phyloP scores from a whole-genome alignment of 2,329 filamentous ascomycete genomes.

The Phaeosphaeriaceae sp. region DNA sequence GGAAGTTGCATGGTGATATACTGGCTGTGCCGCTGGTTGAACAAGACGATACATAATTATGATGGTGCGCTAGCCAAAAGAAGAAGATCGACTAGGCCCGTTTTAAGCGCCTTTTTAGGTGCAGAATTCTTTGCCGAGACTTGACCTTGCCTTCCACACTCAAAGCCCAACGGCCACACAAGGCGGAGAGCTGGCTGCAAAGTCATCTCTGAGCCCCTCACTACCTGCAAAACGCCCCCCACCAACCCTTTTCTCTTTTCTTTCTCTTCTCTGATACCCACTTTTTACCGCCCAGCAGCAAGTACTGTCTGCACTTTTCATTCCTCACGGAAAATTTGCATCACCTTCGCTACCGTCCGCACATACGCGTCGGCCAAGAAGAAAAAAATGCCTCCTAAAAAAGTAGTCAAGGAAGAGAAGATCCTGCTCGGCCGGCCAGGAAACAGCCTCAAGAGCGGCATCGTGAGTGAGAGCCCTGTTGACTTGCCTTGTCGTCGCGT shows the following conservation, averaged over 20 bases:
- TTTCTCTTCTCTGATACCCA: conserved; percentile 59
- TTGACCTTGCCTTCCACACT: conserved; percentile 4
- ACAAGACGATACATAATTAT: too few species aligned
- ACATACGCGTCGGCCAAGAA: conserved; percentile 64
- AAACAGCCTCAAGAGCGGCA: conserved; percentile 99
- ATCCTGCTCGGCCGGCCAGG: conserved; percentile 92
- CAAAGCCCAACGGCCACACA: conserved; percentile 23
- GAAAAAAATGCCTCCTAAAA: conserved; percentile 95
- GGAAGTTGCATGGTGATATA: too few species aligned
- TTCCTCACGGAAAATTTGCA: conserved; percentile 42
- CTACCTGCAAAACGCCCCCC: conserved; percentile 40
- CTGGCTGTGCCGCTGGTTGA: too few species aligned
- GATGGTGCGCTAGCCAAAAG: conserved; percentile 1
- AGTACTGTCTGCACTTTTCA: conserved; percentile 53
- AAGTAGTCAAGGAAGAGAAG: conserved; percentile 90
- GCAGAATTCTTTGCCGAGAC: conserved; percentile 11
- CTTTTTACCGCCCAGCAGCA: conserved; percentile 58
- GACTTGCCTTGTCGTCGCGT: conserved; percentile 35
- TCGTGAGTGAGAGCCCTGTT: conserved; percentile 73
- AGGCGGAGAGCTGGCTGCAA: conserved; percentile 36
- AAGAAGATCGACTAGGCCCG: conserved; percentile 6
- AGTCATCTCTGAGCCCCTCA: conserved; percentile 40
- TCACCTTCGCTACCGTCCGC: conserved; percentile 54
- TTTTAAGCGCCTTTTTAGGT: too few species aligned
- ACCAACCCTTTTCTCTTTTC: conserved; percentile 53